Evolutionary conservation across 257 asterid species (phyloP), one percentile per base, ranked within the genome.

Genomic region (Asclepias syriaca): DNA sequence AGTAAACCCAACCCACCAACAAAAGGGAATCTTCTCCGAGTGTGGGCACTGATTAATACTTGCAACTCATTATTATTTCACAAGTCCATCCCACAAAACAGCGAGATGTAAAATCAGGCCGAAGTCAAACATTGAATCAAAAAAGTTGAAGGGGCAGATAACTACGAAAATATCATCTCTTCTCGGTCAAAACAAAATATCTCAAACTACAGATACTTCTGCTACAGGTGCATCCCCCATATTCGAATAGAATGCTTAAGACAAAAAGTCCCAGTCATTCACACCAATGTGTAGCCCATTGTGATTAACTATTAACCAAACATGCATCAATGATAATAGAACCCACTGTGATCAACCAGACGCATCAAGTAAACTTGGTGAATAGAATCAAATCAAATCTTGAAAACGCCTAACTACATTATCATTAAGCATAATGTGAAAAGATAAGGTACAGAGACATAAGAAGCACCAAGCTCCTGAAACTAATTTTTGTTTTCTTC

Each of bases 371-470:
- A 4, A 22, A 72, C 15, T 11, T 22, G 0, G 34, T 29, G 34
- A 29, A 29, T 29, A 29, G 24, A 39, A 54, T 6, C 39, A 32
- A 24, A 14, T 11, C 24, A 14, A 65, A 51, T 10, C 5, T 14
- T 22, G 74, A 69, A 19, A 60, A 67, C 29, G 29, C 70, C 71
- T 69, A 68, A 29, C 70, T 75, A 75, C 53, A 68, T 69, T 75
- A 69, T 68, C 65, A 75, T 60, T 69, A 60, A 70, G 68, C 70
- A 49, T 70, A 49, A 46, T 51, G 19, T 22, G 8, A 15, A 74
- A 45, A 49, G 68, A 56, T 56, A 68, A 49, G 51, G 74, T 75
- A 75, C 79, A 75, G 8, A 34, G 57, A 69, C 70, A 75, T 37
- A 22, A 40, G 54, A 46, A 46, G 64, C 60, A 49, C 29, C 70